Conservation (phyloP, 2,329 filamentous ascomycete genomes). For the Aspergillus clavatus region DNA sequence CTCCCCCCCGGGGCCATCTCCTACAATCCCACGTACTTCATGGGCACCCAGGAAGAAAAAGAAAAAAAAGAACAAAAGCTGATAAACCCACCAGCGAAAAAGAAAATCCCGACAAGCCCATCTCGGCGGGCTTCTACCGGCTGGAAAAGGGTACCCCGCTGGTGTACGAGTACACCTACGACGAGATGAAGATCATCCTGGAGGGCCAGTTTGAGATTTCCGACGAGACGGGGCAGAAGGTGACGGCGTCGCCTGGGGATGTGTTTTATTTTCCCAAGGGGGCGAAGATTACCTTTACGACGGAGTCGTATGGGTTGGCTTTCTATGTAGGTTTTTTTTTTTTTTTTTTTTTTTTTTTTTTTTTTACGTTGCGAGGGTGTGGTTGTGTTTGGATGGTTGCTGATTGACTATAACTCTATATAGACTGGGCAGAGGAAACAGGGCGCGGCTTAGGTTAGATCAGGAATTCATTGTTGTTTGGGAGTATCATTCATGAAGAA, state of each 20-base stretch:
- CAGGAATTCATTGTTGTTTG: too few species aligned
- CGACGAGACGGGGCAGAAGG: constrained; percentile 57
- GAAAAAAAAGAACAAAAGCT: too few species aligned
- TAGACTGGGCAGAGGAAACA: background rate
- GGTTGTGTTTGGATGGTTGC: background rate
- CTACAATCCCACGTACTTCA: too few species aligned
- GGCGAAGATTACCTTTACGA: constrained; percentile 61
- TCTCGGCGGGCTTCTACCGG: constrained; percentile 62
- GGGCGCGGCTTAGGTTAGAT: background rate
- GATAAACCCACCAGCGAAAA: too few species aligned
- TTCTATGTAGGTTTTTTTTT: constrained; percentile 46
- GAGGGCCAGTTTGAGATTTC: constrained; percentile 63
- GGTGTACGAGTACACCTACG: constrained; percentile 64
- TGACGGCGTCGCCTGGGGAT: constrained; percentile 58
- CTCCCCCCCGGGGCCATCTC: too few species aligned
- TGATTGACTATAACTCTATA: background rate
- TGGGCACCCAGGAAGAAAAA: too few species aligned
- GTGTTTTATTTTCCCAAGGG: constrained; percentile 67
- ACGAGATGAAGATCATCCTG: constrained; percentile 70
- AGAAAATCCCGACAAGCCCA: constrained; percentile 54
- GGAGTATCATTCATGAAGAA: too few species aligned
- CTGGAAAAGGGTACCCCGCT: constrained; percentile 64
- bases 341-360: too few species aligned
- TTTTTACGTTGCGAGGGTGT: too few species aligned
- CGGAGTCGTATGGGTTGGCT: constrained; percentile 55